Evolutionary conservation across 2,329 filamentous ascomycete genomes (phyloP), one percentile per base, ranked within the genome.

Genomic region (Colletotrichum horii): DNA sequence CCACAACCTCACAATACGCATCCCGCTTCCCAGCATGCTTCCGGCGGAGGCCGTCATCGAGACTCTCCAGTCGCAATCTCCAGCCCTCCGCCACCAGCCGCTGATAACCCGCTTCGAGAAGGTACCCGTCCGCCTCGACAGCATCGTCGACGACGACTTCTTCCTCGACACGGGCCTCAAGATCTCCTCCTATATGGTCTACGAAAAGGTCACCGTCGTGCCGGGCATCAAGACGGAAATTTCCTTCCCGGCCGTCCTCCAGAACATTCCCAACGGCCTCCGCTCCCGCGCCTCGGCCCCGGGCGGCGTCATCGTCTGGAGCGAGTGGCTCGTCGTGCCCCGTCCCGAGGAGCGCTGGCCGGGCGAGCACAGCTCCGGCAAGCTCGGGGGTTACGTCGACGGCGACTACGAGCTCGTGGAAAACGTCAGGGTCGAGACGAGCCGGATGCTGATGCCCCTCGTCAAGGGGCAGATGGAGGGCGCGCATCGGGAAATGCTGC

Each of bases 251-350:
- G 85, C 85, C 75, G 83, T 87, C 32, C 87, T 88, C 76, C 87
- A 89, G 79, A 82, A 80, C 75, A 83, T 86, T 36, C 80, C 82
- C 26, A 79, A 82, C 43, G 87, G 87, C 64, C 80, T 87, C 34
- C 83, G 87, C n/a, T 84, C 84, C 69, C 82, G 87, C 52, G 87
- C 85, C 65, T 81, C 85, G 55, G 86, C 87, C 6, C 81, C 84
- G 4, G 86, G 82, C 28, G 87, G 87, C 48, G 86, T 88, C 26
- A 81, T 82, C 19, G 84, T 89, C 68, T 84, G 87, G 81, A 85
- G 79, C 56, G 83, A 84, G 76, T 85, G 82, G 77, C 78, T 72
- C 56, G 82, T 84, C 65, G 74, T 72, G 24, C 74, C 62, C 28
- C 26, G 75, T 15, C 64, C 80, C 78, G 66, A 77, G 72, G 71